Conservation (phyloP, 768 basidiomycete genomes). For the Hirschioporus abietinus region DNA sequence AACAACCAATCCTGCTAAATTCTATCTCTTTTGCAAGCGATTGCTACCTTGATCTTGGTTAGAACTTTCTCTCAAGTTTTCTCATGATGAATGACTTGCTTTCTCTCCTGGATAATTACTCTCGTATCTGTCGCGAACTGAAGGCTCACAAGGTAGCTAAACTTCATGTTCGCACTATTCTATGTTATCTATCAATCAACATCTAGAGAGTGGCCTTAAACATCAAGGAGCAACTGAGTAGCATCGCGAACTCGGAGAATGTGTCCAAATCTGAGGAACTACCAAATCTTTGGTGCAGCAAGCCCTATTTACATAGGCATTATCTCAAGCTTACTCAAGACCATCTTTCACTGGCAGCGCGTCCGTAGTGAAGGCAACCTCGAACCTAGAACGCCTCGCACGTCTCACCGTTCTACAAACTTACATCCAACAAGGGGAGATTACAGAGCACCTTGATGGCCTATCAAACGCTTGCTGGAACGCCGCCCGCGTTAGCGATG, state of each 20-base stretch:
- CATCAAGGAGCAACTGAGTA: background rate
- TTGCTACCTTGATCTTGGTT: too few species aligned
- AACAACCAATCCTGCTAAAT: too few species aligned
- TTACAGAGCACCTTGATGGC: background rate
- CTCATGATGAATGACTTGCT: background rate
- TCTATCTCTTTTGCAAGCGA: too few species aligned
- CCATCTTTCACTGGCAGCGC: background rate
- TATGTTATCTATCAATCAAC: background rate
- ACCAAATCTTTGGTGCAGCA: background rate
- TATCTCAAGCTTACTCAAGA: background rate
- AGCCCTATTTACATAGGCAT: background rate
- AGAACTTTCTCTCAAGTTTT: background rate
- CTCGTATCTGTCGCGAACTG: background rate
- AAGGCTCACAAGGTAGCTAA: background rate
- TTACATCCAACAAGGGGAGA: conserved; percentile 1
- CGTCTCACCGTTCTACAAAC: background rate
- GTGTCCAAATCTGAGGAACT: background rate
- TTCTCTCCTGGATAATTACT: background rate
- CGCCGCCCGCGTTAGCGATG: background rate
- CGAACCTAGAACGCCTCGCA: background rate
- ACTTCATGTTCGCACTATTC: background rate
- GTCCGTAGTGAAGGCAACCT: background rate
- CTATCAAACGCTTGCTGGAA: background rate
- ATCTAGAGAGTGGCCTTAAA: conserved; percentile 1
- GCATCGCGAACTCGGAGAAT: background rate